These are phyloP conservation scores for Penicillium corylophilum DNA, from an alignment of 2,329 filamentous ascomycete genomes.

Conservation along the genomic window DNA sequence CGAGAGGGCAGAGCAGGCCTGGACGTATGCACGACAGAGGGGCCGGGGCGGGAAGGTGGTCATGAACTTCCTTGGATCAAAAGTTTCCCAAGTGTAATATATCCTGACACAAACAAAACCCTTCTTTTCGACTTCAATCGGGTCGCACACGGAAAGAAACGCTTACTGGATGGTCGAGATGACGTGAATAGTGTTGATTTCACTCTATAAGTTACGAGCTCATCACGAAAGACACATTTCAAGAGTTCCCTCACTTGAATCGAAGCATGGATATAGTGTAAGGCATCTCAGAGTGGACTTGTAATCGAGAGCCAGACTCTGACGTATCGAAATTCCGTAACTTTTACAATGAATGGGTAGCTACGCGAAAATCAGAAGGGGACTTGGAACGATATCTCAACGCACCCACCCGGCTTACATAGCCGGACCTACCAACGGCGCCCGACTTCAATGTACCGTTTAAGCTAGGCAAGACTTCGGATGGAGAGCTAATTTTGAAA, in stretches of 20 bases:
- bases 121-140: conserved; percentile 28
- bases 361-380: conserved; percentile 6
- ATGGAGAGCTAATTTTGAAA: conserved; percentile 13
- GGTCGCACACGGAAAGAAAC: conserved; percentile 17
- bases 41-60: conserved; percentile 1
- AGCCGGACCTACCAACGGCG: conserved; percentile 11
- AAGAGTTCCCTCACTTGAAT: conserved; percentile 24
- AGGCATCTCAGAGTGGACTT: conserved; percentile 15
- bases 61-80: background rate
- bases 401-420: conserved; percentile 16
- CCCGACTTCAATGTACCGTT: conserved; percentile 21
- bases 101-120: conserved; percentile 21
- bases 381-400: conserved; percentile 20
- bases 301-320: conserved; percentile 16
- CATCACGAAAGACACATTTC: conserved; percentile 28
- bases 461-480: conserved; percentile 5
- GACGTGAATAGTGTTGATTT: conserved; percentile 27
- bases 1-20: too few species aligned
- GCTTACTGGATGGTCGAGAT: conserved; percentile 20
- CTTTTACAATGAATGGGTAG: too few species aligned
- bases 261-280: conserved; percentile 23
- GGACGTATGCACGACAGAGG: conserved; percentile 1
- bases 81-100: too few species aligned
- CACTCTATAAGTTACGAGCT: conserved; percentile 29
- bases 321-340: conserved; percentile 18